Evolutionary conservation across 108 stramenopile species (phyloP), one percentile per base, ranked within the genome.

Genomic region (Aurantiochytrium sp.): DNA sequence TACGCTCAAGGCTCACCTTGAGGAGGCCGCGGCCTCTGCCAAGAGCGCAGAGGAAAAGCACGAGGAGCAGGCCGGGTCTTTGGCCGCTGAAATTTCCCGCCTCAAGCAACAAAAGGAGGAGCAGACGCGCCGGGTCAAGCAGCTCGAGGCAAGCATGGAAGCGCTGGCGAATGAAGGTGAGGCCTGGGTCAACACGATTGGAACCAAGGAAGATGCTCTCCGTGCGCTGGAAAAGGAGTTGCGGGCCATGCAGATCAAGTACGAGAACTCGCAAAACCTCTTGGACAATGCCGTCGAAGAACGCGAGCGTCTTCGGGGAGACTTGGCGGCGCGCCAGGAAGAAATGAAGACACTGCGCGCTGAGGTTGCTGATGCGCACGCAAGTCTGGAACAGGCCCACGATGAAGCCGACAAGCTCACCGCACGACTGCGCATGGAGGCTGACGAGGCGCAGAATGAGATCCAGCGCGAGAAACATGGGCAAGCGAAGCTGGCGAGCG

Each of bases 111-210:
- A 53, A 53, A 83, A 83, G 76, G 49, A 53, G 25, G 76, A 47
- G 1, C 49, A 53, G 76, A 28, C n/a, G 51, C 49, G 51, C 18
- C 76, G 51, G 16, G 51, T 83, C 28, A 47, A 53, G 76, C 76
- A 53, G 45, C 51, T 83, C 6, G 76, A 83, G 76, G 23, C 76
- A 35, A 83, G 76, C 51, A 83, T 83, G 76, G 51, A 47, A 12
- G 45, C 45, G 16, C n/a, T 83, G 1, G 76, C 76, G 14, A 47
- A 83, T 23, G 76, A 83, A 45, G 76, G 76, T 4, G 76, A 83
- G 76, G 76, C 76, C n/a, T 83, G 76, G 76, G 76, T 83, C 12
- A 83, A 83, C 4, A 83, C 76, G 6, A 83, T 83, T 35, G 76
- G 76, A 18, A 83, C 76, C 76, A 83, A 83, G 51, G 76, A 83